These are phyloP conservation scores for Fusarium kyushuense DNA, from an alignment of 2,329 filamentous ascomycete genomes.

Conservation along the genomic window DNA sequence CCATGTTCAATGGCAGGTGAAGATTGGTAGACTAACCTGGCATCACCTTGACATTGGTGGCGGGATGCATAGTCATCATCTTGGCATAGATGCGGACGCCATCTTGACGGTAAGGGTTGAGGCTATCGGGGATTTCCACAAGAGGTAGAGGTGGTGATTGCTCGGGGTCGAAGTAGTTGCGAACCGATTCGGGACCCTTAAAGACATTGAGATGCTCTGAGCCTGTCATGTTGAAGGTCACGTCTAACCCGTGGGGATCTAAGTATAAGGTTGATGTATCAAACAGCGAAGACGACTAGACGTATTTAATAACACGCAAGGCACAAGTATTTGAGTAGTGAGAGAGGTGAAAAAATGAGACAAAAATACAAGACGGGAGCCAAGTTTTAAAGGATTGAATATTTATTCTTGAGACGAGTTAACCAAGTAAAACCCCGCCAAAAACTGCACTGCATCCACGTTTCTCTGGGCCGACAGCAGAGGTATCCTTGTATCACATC, in stretches of 20 bases:
- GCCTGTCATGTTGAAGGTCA: constrained; percentile 43
- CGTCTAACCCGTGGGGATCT: constrained; percentile 14
- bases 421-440: constrained; percentile 19
- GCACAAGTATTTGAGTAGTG: background rate
- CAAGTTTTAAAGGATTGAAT: constrained; percentile 24
- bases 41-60: constrained; percentile 72
- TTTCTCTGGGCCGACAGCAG: constrained; percentile 36
- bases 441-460: constrained; percentile 31
- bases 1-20: background rate
- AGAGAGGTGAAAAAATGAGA: constrained; percentile 8
- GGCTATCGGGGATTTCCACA: constrained; percentile 67
- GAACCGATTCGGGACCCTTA: constrained; percentile 65
- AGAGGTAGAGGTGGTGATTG: constrained; percentile 67
- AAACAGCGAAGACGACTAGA: background rate
- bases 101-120: constrained; percentile 69
- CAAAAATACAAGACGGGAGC: constrained; percentile 5
- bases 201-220: constrained; percentile 62
- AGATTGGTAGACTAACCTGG: constrained; percentile 57
- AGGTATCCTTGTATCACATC: constrained; percentile 22
- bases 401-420: constrained; percentile 15
- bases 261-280: constrained; percentile 5
- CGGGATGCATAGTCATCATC: constrained; percentile 72
- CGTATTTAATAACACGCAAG: background rate
- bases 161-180: constrained; percentile 70
- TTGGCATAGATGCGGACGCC: constrained; percentile 73